Base-by-base conservation (phyloP, 2,329 filamentous ascomycete species). In the Bipolaris sorokiniana region DNA sequence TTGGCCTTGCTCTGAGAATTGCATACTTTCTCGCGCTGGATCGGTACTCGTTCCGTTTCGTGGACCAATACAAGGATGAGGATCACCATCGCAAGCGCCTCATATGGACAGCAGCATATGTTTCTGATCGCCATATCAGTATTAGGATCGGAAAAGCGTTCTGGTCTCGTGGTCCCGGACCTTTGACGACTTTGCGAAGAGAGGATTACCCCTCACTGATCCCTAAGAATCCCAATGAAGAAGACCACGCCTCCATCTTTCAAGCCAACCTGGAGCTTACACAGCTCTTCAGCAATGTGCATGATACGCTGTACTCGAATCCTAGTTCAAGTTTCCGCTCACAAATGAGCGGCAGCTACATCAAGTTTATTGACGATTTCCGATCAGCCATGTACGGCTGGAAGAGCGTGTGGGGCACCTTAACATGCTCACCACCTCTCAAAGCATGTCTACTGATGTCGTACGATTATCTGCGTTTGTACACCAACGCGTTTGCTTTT, bases 361-460 rank as follows among this genome's bases (percentile, higher is more conserved):
- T 90, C 59, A 87, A 90, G 68, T 90, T 90, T 62, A 88, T 91
- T 60, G 89, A 91, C 64, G 89, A 91, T 67, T 90, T 90, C 63
- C 83, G 88, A 3, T 82, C 84, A 1, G 86, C 87, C 1, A 87
- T 90, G 10, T 83, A 88, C 53, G 85, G 85, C 44, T 91, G 89
- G 88, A 89, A 90, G 64, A 84, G 86, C 41, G 83, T 85, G 1
- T 90, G 88, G 88, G 87, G 87, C 1, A 85, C 84, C 1, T 72
- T 90, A 26, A 84, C 83, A 40, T 90, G 88, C 68, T 88, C 88
- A 1, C 81, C 85, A 1, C 83, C 85, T 5, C 83, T 90, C 61
- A 90, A 90, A 70, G 85, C 86, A 3, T 89, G 85, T 5, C 75
- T 91, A 2, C 80, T 90, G 22, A 81, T 91, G 67, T 89, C 88